These are phyloP conservation scores for Aristolochia fimbriata DNA, from an alignment of 164 flowering plant species.

Conservation along the genomic window DNA sequence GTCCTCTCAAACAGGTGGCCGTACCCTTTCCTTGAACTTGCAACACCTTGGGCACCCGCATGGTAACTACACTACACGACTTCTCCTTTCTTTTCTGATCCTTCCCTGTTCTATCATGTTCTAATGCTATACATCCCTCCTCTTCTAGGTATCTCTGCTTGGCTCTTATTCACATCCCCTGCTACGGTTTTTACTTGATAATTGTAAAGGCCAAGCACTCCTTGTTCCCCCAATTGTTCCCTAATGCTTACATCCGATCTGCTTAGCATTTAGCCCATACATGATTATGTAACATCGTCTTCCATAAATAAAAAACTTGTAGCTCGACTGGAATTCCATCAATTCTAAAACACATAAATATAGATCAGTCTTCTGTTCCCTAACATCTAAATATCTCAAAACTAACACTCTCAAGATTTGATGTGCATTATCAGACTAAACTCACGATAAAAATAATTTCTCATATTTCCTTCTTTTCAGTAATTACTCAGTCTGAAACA, in stretches of 20 bases:
- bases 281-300: too few relatives aligned
- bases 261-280: constrained; percentile 5
- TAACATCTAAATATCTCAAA: too few relatives aligned
- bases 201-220: constrained; percentile 27
- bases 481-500: too few relatives aligned
- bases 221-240: constrained; percentile 38
- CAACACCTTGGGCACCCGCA: constrained; percentile 62
- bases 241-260: constrained; percentile 29
- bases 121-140: not conserved
- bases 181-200: constrained; percentile 36
- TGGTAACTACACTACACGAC: constrained; percentile 35
- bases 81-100: not conserved
- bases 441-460: too few relatives aligned
- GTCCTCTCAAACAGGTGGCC: constrained; percentile 68
- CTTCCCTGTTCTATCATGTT: not conserved
- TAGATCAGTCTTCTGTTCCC: too few relatives aligned
- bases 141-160: constrained; percentile 44
- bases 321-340: too few relatives aligned
- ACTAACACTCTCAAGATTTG: too few relatives aligned
- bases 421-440: too few relatives aligned
- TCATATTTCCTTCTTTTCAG: too few relatives aligned
- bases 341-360: too few relatives aligned
- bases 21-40: constrained; percentile 71
- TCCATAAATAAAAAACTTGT: too few relatives aligned
- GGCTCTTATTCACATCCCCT: constrained; percentile 53